Base-by-base conservation (phyloP, 164 flowering plant species). In the Annona cherimola region DNA sequence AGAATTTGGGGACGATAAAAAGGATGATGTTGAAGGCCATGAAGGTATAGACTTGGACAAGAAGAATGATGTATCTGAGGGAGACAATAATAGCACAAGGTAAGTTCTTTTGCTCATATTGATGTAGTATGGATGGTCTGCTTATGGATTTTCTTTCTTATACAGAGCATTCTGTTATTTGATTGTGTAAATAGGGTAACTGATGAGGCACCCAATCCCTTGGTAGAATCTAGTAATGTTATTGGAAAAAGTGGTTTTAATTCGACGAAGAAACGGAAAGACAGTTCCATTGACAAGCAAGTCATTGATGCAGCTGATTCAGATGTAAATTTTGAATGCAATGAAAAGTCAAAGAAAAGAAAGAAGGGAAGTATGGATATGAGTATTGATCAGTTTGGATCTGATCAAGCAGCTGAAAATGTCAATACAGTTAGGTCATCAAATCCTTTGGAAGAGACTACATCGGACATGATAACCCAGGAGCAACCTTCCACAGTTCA, bases 1-100 rank as follows among this genome's bases (percentile, higher is more conserved):
- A 73, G 80, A 81, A 70, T 67, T 67, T 12, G 79, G 79, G 69
- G 81, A 80, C 72, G 81, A 73, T 73, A 81, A 80, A 60, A 75
- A 46, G 18, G 80, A 78, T 71, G 78, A 79, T 9, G 57, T 2
- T 76, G 75, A 63, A 55, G 74, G 35, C 63, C 74, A 62, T 71
- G 5, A 16, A n/a, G 68, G 26, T 3, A 65, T 71, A 39, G 74
- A 72, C n/a, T 71, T 73, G 42, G 90, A 91, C 78, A 79, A 90
- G 75, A 87, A 88, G 70, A 74, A 70, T 69, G 86, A 84, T 41
- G 74, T 45, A 61, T 67, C 61, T 12, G 79, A 26, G 9, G 76
- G 77, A 73, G 90, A 82, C 76, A 77, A 57, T 16, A 72, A 83
- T 54, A 70, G 46, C 55, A 81, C 83, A 71, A 85, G 89, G 94